These are phyloP conservation scores for Chaetomiaceae sp. DNA, from an alignment of 2,329 filamentous ascomycete genomes.

Conservation along the genomic window DNA sequence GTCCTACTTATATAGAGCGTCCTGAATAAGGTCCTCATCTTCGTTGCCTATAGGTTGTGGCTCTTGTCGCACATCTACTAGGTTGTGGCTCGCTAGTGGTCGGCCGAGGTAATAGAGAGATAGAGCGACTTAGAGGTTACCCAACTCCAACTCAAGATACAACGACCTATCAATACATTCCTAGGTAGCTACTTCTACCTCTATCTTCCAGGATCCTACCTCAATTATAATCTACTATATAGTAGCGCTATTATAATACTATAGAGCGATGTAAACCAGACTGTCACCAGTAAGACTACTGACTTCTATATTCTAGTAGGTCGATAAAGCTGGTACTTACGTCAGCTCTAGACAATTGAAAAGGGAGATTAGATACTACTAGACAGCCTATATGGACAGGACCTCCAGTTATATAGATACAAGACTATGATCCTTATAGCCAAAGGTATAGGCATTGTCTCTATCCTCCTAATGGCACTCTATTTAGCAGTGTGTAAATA, in stretches of 20 bases:
- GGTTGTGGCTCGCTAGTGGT: slow-evolving; percentile 2
- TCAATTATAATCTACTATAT: slow-evolving; percentile 8
- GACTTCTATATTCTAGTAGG: slow-evolving; percentile 7
- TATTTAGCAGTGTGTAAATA: slow-evolving; percentile 5
- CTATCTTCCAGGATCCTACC: slow-evolving; percentile 9
- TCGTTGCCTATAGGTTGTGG: slow-evolving; percentile 8
- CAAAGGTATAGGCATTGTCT: slow-evolving; percentile 9
- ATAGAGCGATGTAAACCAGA: slow-evolving; percentile 7
- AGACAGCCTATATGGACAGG: slow-evolving; percentile 5
- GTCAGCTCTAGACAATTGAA: slow-evolving; percentile 3
- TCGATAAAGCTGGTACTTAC: slow-evolving; percentile 7
- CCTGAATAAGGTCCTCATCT: slow-evolving; percentile 6
- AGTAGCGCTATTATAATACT: slow-evolving; percentile 8
- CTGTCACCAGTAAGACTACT: slow-evolving; percentile 7
- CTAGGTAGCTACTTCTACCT: slow-evolving; percentile 10
- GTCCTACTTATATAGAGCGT: slow-evolving; percentile 6
- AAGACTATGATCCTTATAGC: slow-evolving; percentile 9
- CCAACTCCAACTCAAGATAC: slow-evolving; percentile 6
- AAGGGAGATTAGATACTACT: slow-evolving; percentile 4
- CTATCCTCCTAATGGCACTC: slow-evolving; percentile 7
- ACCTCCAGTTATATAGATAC: slow-evolving; percentile 3
- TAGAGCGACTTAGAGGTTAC: slow-evolving; percentile 9
- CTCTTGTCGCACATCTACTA: slow-evolving; percentile 4
- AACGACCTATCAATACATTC: slow-evolving; percentile 7
- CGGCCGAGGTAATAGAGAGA: slow-evolving; percentile 3